Conservation (phyloP, 148 eudicot genomes). For the Fagopyrum homotropicum region DNA sequence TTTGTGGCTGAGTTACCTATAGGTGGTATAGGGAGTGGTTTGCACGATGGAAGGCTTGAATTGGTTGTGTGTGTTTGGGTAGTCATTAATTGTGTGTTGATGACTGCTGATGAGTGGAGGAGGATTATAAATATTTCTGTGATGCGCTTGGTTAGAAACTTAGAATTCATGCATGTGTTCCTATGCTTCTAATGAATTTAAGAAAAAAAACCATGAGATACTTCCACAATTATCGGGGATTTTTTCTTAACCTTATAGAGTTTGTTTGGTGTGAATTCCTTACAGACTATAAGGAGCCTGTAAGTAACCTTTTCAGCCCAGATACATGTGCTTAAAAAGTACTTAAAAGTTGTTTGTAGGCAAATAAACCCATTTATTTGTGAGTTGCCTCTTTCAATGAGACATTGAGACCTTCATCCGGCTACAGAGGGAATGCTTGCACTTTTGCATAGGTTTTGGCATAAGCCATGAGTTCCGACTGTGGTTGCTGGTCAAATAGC, state of each 20-base stretch:
- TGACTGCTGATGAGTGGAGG: not conserved
- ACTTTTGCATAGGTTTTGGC: not conserved
- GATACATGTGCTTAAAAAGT: too few species aligned
- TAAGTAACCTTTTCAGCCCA: too few species aligned
- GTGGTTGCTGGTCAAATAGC: slow-evolving; percentile 1
- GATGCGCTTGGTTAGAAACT: not conserved
- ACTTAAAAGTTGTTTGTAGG: too few species aligned
- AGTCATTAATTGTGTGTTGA: not conserved
- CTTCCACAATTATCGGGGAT: not conserved
- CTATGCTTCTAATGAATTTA: not conserved
- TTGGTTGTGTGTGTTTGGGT: not conserved
- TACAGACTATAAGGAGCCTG: too few species aligned
- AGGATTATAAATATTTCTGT: not conserved
- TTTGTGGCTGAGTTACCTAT: not conserved
- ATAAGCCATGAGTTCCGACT: not conserved
- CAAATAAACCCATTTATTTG: not conserved
- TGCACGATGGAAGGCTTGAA: not conserved
- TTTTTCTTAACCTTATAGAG: not conserved
- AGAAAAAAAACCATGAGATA: not conserved
- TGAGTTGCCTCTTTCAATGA: not conserved
- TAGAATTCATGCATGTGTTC: not conserved
- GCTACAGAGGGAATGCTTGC: not conserved
- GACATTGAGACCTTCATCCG: not conserved
- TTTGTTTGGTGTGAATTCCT: not conserved
- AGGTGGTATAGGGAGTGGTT: not conserved